Evolutionary conservation across 768 basidiomycete genomes (phyloP).

Genomic region (Tulasnella sp.): DNA sequence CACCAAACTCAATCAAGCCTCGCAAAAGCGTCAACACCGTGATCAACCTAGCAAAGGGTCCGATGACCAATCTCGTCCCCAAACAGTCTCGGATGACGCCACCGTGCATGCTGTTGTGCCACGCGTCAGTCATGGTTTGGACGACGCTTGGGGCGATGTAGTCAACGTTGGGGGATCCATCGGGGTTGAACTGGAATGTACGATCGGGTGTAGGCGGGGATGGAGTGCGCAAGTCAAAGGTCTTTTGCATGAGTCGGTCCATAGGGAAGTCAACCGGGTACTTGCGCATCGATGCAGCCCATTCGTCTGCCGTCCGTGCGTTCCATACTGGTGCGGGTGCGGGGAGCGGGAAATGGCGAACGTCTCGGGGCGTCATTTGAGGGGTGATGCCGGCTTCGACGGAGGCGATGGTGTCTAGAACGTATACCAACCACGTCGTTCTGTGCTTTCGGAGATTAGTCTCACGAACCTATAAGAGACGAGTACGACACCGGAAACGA

Average conservation of each 20-base stretch:
- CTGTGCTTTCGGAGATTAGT: not conserved
- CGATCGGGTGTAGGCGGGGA: not conserved
- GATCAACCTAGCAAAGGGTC: conserved; percentile 33
- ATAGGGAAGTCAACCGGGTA: conserved; percentile 27
- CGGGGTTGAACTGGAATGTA: not conserved
- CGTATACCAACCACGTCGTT: conserved; percentile 29
- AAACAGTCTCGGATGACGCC: not conserved
- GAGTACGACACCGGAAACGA: conserved; percentile 25
- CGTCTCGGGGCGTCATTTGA: conserved; percentile 28
- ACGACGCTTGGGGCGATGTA: not conserved
- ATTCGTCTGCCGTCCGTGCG: conserved; percentile 30
- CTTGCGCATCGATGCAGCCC: conserved; percentile 29
- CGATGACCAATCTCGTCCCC: conserved; percentile 26
- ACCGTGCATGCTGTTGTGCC: conserved; percentile 9
- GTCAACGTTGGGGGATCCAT: not conserved
- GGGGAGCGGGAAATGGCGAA: conserved; percentile 32
- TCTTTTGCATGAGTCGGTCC: conserved; percentile 22
- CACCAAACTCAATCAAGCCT: conserved; percentile 33
- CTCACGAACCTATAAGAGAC: not conserved
- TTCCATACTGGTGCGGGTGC: conserved; percentile 34
- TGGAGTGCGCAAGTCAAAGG: conserved; percentile 8
- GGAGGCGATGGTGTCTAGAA: conserved; percentile 34
- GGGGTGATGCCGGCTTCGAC: conserved; percentile 32
- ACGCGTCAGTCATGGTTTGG: conserved; percentile 22
- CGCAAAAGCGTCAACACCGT: conserved; percentile 32